Evolutionary conservation across 306 rosid species (phyloP).

Genomic region (Vigna unguiculata): DNA sequence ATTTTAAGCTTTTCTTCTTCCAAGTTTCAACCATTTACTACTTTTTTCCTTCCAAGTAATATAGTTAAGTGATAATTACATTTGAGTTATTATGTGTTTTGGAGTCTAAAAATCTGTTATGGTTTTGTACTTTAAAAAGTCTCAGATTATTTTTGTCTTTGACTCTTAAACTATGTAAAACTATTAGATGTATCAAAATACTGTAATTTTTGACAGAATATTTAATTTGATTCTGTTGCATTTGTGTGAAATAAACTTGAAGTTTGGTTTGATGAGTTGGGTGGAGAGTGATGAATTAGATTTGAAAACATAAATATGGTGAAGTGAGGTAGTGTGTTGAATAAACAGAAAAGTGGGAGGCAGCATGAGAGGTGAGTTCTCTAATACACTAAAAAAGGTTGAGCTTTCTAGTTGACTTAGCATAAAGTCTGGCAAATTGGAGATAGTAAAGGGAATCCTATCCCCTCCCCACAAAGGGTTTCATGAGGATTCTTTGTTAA

Average conservation of each 20-base stretch:
- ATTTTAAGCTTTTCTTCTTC: conserved; percentile 18
- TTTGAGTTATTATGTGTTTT: no score
- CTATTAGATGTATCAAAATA: no score
- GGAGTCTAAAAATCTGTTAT: no score
- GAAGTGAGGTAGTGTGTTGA: conserved; percentile 35
- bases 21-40: no score
- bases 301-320: conserved; percentile 11
- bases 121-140: no score
- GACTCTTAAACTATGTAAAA: no score
- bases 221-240: no score
- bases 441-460: conserved; percentile 72
- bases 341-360: conserved; percentile 67
- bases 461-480: conserved; percentile 67
- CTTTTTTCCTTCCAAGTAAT: no score
- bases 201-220: no score
- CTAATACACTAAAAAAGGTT: conserved; percentile 50
- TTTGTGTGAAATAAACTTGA: no score
- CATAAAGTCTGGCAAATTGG: conserved; percentile 84
- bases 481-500: conserved; percentile 63
- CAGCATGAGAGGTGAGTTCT: conserved; percentile 73
- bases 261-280: background rate
- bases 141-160: no score
- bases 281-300: conserved; percentile 16
- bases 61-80: no score
- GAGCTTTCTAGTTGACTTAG: conserved; percentile 87